Conservation (phyloP, 805 yeast genomes). For the Ogataea corticis region DNA sequence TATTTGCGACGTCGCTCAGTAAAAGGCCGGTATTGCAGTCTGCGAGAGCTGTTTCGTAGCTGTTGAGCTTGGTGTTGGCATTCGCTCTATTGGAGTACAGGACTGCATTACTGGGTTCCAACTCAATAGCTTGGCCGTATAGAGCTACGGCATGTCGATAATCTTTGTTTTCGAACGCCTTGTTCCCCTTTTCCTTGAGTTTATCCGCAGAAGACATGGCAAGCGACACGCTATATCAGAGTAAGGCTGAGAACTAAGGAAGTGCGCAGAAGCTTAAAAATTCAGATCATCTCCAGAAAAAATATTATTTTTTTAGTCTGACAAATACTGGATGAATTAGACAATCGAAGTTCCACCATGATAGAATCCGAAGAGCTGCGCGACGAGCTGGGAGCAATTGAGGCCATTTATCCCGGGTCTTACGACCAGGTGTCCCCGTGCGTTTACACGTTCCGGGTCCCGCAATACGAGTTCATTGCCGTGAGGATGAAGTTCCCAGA, state of each 20-base stretch:
- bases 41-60: slow-evolving; percentile 48
- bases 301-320: too few species aligned
- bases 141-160: slow-evolving; percentile 51
- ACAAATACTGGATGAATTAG: neutral
- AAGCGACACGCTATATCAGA: too few species aligned
- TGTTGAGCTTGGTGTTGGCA: slow-evolving; percentile 53
- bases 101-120: slow-evolving; percentile 52
- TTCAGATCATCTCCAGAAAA: too few species aligned
- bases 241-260: too few species aligned
- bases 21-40: slow-evolving; percentile 53
- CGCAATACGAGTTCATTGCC: slow-evolving; percentile 60
- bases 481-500: slow-evolving; percentile 74
- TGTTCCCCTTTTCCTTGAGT: slow-evolving; percentile 51
- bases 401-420: slow-evolving; percentile 81
- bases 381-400: slow-evolving; percentile 80
- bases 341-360: neutral
- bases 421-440: slow-evolving; percentile 40
- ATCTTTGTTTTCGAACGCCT: slow-evolving; percentile 45
- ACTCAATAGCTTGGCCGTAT: slow-evolving; percentile 56
- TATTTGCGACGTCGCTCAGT: slow-evolving; percentile 22
- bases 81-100: slow-evolving; percentile 70
- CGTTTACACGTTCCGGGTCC: slow-evolving; percentile 50
- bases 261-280: too few species aligned
- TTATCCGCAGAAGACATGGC: slow-evolving; percentile 26
- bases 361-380: slow-evolving; percentile 48